A percentile compares a stretch with the other conserved stretches of the same genome.
Evolutionary conservation across 129 eudicot species (phyloP).

Genomic region (Ambrosia trifida): DNA sequence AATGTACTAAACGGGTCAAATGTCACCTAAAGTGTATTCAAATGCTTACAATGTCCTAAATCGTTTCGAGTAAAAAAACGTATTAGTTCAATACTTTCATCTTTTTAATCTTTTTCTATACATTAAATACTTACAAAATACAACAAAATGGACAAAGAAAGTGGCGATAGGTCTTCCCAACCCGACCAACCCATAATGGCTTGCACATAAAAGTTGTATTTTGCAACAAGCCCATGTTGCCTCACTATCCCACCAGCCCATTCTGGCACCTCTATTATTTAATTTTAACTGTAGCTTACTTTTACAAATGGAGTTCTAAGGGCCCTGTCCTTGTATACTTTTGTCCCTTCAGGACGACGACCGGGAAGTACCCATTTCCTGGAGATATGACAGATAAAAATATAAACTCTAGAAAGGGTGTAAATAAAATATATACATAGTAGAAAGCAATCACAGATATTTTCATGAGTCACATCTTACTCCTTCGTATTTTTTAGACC

Average conservation of each 20-base stretch:
- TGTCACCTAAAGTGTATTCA: conserved; percentile 3
- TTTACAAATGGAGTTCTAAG: conserved; percentile 76
- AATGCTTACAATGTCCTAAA: not conserved
- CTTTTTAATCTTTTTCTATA: not conserved
- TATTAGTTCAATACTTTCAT: not conserved
- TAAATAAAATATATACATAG: not conserved
- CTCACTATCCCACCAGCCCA: not conserved
- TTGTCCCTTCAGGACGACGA: conserved; percentile 74
- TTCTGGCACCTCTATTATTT: conserved; percentile 1
- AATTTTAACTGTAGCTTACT: conserved; percentile 39
- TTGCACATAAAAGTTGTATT: not conserved
- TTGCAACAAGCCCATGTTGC: conserved; percentile 5
- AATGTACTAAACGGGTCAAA: not conserved
- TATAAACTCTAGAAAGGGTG: conserved; percentile 7
- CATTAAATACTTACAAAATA: not conserved
- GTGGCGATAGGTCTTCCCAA: not conserved
- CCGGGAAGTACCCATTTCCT: conserved; percentile 80
- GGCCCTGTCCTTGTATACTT: conserved; percentile 70
- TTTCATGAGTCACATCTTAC: conserved; percentile 38
- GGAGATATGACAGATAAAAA: conserved; percentile 16
- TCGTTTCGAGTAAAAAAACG: not conserved
- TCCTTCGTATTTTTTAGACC: conserved; percentile 49
- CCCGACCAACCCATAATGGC: not conserved
- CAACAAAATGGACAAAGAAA: not conserved
- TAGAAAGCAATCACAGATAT: conserved; percentile 16